Evolutionary conservation across 2,329 filamentous ascomycete species (phyloP).

Genomic region (Emergomyces pasteurianus): DNA sequence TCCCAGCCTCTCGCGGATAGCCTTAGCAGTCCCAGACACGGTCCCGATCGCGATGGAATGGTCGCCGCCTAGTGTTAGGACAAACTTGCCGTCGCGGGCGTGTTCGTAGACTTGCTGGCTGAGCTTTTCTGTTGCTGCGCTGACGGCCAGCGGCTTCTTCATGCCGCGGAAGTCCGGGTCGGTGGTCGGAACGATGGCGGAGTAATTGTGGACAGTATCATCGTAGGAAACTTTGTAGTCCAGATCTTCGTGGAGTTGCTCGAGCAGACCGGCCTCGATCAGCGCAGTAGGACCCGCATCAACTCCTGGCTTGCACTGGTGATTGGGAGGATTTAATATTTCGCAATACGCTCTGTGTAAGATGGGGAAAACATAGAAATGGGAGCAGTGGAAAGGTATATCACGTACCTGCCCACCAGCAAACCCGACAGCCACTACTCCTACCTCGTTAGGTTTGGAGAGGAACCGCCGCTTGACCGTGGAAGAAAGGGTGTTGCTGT

Average conservation of each 20-base stretch:
- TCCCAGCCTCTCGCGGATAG: slow-evolving; percentile 65
- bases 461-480: slow-evolving; percentile 64
- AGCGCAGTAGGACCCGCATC: slow-evolving; percentile 83
- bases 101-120: slow-evolving; percentile 79
- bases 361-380: slow-evolving; percentile 6
- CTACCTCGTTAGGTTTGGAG: slow-evolving; percentile 63
- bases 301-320: slow-evolving; percentile 76
- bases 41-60: slow-evolving; percentile 95
- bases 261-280: slow-evolving; percentile 75
- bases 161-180: slow-evolving; percentile 81
- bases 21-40: slow-evolving; percentile 75
- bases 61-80: slow-evolving; percentile 88
- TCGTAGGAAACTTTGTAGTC: slow-evolving; percentile 83
- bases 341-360: not conserved
- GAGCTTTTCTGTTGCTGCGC: slow-evolving; percentile 69
- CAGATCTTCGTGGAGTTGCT: slow-evolving; percentile 71
- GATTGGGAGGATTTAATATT: not conserved
- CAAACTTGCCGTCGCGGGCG: slow-evolving; percentile 69
- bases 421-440: slow-evolving; percentile 90
- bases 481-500: slow-evolving; percentile 34
- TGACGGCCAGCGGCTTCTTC: slow-evolving; percentile 85
- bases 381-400: not conserved
- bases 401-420: slow-evolving; percentile 77
- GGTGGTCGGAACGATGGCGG: slow-evolving; percentile 53
- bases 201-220: slow-evolving; percentile 67